These are phyloP conservation scores for Polygonum maritimum DNA, from an alignment of 148 eudicot genomes.

Conservation along the genomic window DNA sequence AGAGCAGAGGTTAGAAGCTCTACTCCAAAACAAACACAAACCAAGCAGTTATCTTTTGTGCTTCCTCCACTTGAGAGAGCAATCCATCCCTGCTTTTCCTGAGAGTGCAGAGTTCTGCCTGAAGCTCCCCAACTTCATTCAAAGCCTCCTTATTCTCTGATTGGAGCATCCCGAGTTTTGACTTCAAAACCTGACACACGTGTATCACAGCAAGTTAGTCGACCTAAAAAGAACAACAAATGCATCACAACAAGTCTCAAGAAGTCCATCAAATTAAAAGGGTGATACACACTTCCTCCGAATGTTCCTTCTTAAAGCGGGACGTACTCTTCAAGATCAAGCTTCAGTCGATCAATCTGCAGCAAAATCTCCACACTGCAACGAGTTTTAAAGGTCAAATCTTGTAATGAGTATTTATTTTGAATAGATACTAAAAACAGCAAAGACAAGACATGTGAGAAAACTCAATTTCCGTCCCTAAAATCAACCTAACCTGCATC, in stretches of 20 bases:
- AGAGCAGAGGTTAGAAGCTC: too few species aligned
- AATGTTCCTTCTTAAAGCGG: slow-evolving; percentile 27
- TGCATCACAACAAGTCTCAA: background rate
- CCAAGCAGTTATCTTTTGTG: slow-evolving; percentile 10
- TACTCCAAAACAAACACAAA: background rate
- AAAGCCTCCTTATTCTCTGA: slow-evolving; percentile 28
- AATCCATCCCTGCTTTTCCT: slow-evolving; percentile 39
- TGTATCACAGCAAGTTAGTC: background rate
- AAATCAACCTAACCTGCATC: slow-evolving; percentile 32
- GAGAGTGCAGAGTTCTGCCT: slow-evolving; percentile 35
- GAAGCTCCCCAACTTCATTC: slow-evolving; percentile 42
- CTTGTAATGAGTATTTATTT: background rate
- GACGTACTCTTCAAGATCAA: slow-evolving; percentile 35
- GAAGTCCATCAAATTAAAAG: background rate
- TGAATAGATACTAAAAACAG: background rate
- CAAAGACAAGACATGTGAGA: background rate
- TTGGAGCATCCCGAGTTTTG: slow-evolving; percentile 32
- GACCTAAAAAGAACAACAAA: background rate
- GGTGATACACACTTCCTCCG: slow-evolving; percentile 36
- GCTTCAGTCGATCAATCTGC: slow-evolving; percentile 50
- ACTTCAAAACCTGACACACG: slow-evolving; percentile 21
- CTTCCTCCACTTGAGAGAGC: slow-evolving; percentile 18
- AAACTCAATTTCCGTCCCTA: background rate
- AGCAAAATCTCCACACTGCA: slow-evolving; percentile 49
- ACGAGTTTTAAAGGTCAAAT: background rate